A percentile compares a stretch with the other conserved stretches of the same genome.
Evolutionary conservation across 2,329 filamentous ascomycete species (phyloP).

Genomic region (Xylariaceae sp.): DNA sequence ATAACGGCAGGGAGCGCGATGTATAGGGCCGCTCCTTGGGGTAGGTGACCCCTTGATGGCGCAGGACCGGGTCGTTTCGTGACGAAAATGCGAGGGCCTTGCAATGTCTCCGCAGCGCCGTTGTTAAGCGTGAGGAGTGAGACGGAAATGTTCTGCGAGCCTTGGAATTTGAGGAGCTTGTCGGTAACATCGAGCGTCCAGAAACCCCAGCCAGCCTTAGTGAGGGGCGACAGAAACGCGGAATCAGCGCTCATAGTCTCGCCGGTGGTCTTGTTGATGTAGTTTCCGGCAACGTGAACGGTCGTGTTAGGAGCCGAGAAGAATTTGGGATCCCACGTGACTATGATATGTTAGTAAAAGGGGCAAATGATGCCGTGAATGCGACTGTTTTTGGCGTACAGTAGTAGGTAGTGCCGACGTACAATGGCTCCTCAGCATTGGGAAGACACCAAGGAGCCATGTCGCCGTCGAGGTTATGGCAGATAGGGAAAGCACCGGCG

Average conservation of each 20-base stretch:
- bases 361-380: not conserved
- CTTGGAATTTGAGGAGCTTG: constrained; percentile 35
- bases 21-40: constrained; percentile 40
- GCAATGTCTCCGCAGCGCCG: constrained; percentile 30
- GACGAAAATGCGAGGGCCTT: constrained; percentile 41
- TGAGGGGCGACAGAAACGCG: constrained; percentile 34
- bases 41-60: constrained; percentile 30
- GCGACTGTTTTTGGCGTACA: constrained; percentile 30
- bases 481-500: constrained; percentile 46
- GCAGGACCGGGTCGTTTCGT: constrained; percentile 33
- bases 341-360: constrained; percentile 31
- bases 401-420: constrained; percentile 46
- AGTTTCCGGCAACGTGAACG: constrained; percentile 30
- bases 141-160: constrained; percentile 45
- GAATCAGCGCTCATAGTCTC: constrained; percentile 34
- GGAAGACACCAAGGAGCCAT: constrained; percentile 51
- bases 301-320: constrained; percentile 42
- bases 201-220: constrained; percentile 43
- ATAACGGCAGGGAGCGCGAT: constrained; percentile 50
- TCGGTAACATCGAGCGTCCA: constrained; percentile 41
- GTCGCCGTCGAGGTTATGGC: constrained; percentile 43
- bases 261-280: constrained; percentile 32
- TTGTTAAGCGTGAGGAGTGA: constrained; percentile 38
- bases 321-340: constrained; percentile 52
- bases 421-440: constrained; percentile 38